These are phyloP conservation scores for Sideroxylon spinosum DNA, from an alignment of 179 eudicot species.

Conservation along the genomic window DNA sequence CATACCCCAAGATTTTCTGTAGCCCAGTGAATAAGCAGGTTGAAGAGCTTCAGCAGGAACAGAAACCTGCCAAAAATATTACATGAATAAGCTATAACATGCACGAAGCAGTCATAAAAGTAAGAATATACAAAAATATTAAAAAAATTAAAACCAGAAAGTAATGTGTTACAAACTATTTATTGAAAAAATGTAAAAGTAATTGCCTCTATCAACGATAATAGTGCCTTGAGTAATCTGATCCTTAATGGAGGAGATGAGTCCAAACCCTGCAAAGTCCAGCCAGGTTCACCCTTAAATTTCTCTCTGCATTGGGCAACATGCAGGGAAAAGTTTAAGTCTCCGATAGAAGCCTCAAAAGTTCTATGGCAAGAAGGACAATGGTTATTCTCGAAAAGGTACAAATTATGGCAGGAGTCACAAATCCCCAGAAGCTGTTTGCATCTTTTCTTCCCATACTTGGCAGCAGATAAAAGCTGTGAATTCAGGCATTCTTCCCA, in stretches of 20 bases:
- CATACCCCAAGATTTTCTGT: constrained; percentile 58
- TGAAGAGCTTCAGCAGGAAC: constrained; percentile 71
- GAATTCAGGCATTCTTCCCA: constrained; percentile 62
- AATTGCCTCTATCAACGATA: constrained; percentile 61
- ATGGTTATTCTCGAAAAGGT: constrained; percentile 48
- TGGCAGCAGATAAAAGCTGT: constrained; percentile 44
- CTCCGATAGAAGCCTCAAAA: constrained; percentile 20
- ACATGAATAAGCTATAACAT: constrained; percentile 9
- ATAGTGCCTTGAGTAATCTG: constrained; percentile 57
- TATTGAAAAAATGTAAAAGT: neutral
- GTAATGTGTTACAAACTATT: constrained; percentile 3
- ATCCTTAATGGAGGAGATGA: constrained; percentile 48
- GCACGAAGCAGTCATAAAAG: constrained; percentile 1
- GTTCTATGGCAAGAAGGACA: constrained; percentile 61
- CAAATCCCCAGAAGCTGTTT: constrained; percentile 44
- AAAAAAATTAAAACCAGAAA: neutral
- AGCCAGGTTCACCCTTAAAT: constrained; percentile 25
- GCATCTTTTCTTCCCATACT: constrained; percentile 50
- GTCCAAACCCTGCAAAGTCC: constrained; percentile 26
- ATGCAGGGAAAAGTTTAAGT: constrained; percentile 41
- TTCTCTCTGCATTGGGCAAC: constrained; percentile 46
- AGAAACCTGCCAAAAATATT: constrained; percentile 41
- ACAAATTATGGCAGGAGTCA: constrained; percentile 48
- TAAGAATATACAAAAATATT: neutral
- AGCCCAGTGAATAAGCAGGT: constrained; percentile 58